Conservation (phyloP, 805 yeast species). For the Myxozyma sirexii region DNA sequence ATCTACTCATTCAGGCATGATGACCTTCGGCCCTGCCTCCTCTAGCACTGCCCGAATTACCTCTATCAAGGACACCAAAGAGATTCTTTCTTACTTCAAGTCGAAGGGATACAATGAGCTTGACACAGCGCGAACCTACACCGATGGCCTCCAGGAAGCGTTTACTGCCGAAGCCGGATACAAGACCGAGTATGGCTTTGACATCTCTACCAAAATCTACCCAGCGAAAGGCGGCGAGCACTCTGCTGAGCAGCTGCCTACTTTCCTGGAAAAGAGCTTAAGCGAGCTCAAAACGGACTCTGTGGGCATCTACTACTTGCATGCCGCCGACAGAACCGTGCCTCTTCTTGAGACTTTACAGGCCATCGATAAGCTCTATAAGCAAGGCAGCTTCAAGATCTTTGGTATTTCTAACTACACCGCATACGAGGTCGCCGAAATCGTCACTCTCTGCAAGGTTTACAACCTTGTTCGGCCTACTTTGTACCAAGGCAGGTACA, state of each 20-base stretch:
- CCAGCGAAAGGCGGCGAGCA: conserved; percentile 31
- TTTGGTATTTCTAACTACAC: conserved; percentile 39
- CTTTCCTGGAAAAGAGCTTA: conserved; percentile 8
- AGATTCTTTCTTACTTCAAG: conserved; percentile 23
- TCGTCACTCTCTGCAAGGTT: conserved; percentile 4
- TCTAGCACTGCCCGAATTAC: conserved; percentile 22
- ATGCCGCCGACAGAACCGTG: conserved; percentile 37
- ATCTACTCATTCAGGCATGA: conserved; percentile 9
- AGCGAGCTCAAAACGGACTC: conserved; percentile 16
- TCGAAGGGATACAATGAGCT: conserved; percentile 35
- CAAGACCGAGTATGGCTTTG: conserved; percentile 23
- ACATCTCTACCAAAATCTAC: conserved; percentile 35
- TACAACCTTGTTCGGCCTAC: conserved; percentile 31
- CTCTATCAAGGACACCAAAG: conserved; percentile 18
- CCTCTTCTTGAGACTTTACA: conserved; percentile 38
- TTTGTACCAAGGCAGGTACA: conserved; percentile 39
- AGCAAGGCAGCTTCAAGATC: conserved; percentile 38
- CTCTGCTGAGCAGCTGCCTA: conserved; percentile 13
- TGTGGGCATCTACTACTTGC: conserved; percentile 32
- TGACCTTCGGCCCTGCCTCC: conserved; percentile 32
- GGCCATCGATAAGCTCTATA: conserved; percentile 35
- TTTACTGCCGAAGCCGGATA: conserved; percentile 30
- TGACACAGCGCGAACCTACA: conserved; percentile 40
- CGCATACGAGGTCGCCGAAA: conserved; percentile 24
- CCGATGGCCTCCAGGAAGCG: conserved; percentile 34